A percentile compares a stretch with the other conserved stretches of the same genome.
Evolutionary conservation across 176 grass and related monocot genomes (phyloP).

Genomic region (Avena eriantha): DNA sequence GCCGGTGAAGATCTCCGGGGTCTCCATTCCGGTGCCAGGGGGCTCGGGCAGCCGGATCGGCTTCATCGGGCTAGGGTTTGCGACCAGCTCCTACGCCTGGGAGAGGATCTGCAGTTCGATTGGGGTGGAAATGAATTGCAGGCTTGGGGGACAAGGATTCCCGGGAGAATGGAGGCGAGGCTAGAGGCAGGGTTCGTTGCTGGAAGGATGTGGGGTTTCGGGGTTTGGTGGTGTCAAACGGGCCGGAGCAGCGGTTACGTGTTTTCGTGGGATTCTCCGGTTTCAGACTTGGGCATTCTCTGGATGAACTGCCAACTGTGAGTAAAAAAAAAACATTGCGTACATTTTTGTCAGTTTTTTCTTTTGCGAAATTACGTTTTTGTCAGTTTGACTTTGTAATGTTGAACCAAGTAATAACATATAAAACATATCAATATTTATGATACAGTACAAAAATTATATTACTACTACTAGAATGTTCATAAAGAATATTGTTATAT

Average conservation of each 20-base stretch:
- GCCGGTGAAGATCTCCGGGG: constrained; percentile 85
- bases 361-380: no score
- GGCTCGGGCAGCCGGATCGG: constrained; percentile 91
- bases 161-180: not conserved
- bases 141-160: constrained; percentile 2
- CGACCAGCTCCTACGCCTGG: not conserved
- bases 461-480: no score
- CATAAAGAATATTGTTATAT: no score
- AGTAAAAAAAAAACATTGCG: no score
- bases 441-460: no score
- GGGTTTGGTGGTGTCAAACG: constrained; percentile 6
- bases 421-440: no score
- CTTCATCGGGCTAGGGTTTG: constrained; percentile 61
- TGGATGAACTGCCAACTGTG: not conserved
- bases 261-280: not conserved
- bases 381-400: no score
- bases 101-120: constrained; percentile 22
- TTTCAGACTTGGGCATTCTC: not conserved
- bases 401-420: no score
- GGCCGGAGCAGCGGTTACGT: not conserved
- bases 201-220: not conserved
- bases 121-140: not conserved
- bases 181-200: not conserved
- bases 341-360: no score
- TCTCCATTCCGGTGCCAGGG: constrained; percentile 59